Base-by-base conservation (phyloP, 1,284 basidiomycete species). In the Cutaneotrichosporon mucoides region DNA sequence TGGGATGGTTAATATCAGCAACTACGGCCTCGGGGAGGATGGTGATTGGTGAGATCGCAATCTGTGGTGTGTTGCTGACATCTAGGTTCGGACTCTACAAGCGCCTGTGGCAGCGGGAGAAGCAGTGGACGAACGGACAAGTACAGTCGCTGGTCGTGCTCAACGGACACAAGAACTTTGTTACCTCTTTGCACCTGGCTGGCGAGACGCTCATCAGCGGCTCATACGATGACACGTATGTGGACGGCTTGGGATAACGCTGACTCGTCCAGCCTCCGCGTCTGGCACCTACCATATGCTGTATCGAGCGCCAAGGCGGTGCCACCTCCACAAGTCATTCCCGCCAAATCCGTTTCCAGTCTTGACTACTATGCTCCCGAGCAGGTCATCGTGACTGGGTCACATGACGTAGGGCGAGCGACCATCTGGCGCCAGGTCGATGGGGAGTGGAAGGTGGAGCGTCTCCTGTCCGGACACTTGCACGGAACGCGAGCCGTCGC, bases 351-450 rank as follows among this genome's bases (percentile, higher is more conserved):
- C 1, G 89, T 93, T 48, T 90, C 90, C 58, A 94, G 92, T 75
- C 84, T 95, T 43, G 91, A 94, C 73, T 94, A 89, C 75, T 79
- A 91, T 60, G 83, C 85, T 0, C 87, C 89, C 47, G 88, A 92
- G 77, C 87, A 90, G 81, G 88, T 94, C 2, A 88, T 95, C 62
- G 91, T 91, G 10, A 90, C 90, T 24, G 92, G 92, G 0, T 91
- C 92, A 75, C 91, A 94, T 66, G 92, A 95, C 69, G 87, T 93
- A 55, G 92, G 92, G 84, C 88, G 76, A 24, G 86, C 78, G 7
- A 89, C 90, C 65, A 81, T 92, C 12, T 92, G 86, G 79, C 88
- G 87, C 9, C 87, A 87, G 3, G 76, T 88, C 16, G 90, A 88
- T 0, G 57, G 62, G 38, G 63, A 61, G 15, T 92, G 89, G 77